Evolutionary conservation across 2,329 filamentous ascomycete genomes (phyloP), one percentile per base, ranked within the genome.

Genomic region (Dothideomycetes sp.): DNA sequence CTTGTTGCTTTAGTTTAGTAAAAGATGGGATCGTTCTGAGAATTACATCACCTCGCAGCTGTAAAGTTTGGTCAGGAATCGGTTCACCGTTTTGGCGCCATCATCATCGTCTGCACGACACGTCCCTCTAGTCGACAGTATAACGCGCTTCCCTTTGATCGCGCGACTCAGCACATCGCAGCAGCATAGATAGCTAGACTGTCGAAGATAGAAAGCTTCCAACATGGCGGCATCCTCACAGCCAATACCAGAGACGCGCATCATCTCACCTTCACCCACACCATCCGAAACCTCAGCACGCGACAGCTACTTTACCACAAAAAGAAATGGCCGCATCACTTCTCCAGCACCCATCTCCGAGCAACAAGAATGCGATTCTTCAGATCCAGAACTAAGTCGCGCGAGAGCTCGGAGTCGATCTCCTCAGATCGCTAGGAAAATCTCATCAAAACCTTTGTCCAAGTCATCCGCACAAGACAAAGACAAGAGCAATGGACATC

Each of bases 251-350:
- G 74, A 74, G 43, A 91, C 82, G 43, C 81, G 86, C 56, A 84
- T 95, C 51, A 93, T 91, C 52, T 93, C 86, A 10, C 87, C 88
- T 28, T 91, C 86, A 41, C 87, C 88, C 28, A 81, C 82, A 2
- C 78, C 78, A 1, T 80, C 77, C 16, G 77, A 80, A 43, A 59
- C 57, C 29, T 70, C 70, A 49, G 73, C 48, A 16, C 62, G 57
- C 49, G 64, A 80, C 57, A 72, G 73, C 46, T 80, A 93, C 62
- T 78, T 76, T 49, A 73, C 80, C 45, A 70, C 71, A 53, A 72
- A 78, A 39, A 29, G 22, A 29, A 33, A 41, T n/a, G 74, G 77
- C 43, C 70, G 71, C 51, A 68, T 75, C 38, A 65, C 71, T 18
- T 71, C 75, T 11, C 73, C 79, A 48, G 63, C 69, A 25, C 68